Conservation (phyloP, 1,284 basidiomycete species). For the Ganoderma meredithae region DNA sequence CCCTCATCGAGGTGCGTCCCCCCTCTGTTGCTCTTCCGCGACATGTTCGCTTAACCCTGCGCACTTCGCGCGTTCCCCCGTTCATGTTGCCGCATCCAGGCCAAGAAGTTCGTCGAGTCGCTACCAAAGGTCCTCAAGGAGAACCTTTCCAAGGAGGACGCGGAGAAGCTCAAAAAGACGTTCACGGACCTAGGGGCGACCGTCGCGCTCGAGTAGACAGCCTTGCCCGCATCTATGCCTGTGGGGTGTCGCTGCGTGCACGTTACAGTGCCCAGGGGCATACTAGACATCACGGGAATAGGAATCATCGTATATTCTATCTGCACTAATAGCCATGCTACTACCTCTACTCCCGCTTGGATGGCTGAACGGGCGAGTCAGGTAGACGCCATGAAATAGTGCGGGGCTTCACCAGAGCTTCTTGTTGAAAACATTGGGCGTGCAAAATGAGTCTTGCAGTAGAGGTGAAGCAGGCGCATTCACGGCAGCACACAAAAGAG, state of each 20-base stretch:
- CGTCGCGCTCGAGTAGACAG: conserved; percentile 78
- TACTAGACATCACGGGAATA: conserved; percentile 10
- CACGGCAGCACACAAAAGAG: not conserved
- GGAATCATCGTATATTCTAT: conserved; percentile 28
- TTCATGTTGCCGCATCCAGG: conserved; percentile 56
- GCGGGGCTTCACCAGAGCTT: too few relatives aligned
- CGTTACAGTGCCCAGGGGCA: not conserved
- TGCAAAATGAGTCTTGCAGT: not conserved
- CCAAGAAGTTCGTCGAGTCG: conserved; percentile 99
- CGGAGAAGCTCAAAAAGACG: conserved; percentile 93
- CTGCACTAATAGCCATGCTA: conserved; percentile 30
- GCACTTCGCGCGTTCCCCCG: not conserved
- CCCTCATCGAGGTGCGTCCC: conserved; percentile 89
- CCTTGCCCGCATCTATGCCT: not conserved
- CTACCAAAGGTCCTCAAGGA: conserved; percentile 96
- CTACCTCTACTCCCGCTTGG: conserved; percentile 27
- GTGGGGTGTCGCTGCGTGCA: not conserved
- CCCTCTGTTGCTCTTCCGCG: conserved; percentile 19
- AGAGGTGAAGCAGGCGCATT: not conserved
- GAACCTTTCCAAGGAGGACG: conserved; percentile 96
- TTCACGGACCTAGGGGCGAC: conserved; percentile 92
- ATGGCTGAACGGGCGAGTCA: not conserved
- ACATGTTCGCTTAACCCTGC: not conserved
- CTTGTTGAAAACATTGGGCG: too few relatives aligned
- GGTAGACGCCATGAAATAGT: not conserved